Base-by-base conservation (phyloP, 352 stramenopile genomes). In the Phytophthora agathidicida region DNA sequence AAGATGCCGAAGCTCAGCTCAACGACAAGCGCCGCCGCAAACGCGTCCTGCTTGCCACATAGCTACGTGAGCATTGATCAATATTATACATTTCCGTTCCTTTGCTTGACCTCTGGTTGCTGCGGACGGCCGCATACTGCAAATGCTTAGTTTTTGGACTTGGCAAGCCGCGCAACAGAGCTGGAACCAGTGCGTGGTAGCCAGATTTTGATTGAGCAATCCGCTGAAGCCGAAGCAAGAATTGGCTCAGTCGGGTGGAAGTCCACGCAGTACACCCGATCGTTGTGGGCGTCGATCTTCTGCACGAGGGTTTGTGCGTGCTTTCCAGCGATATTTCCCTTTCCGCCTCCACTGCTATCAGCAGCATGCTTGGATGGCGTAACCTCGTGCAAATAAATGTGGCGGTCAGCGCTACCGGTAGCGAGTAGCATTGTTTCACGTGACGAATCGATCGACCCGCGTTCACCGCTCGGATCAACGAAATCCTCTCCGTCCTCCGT, bases 191-290 rank as follows among this genome's bases (percentile, higher is more conserved):
- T 74, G n/a, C 83, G 70, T 24, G 86, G 86, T 23, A 93, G 48
- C 88, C 88, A 96, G 41, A 96, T 93, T 51, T 93, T 93, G 44
- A 96, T 85, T 8, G 83, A 89, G 49, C 81, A 89, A 47, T 96
- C 88, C 3, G 88, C 86, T 41, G 88, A 96, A 16, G 83, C 86
- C 10, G 86, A 94, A 23, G 85, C 88, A 20, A 96, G 54, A 58
- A 96, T 91, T 20, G 88, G 88, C 35, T 93, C 86, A 0, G 79
- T 88, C 37, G 83, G 88, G 60, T 93, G 83, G 57, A 96, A 96
- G 54, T 96, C 86, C 31, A 93, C 84, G 50, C 84, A 91, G 67
- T 96, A 96, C n/a, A 96, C 85, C 35, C 88, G 88, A 38, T 94
- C 88, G 31, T 53, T 91, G 73, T 96, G 88, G 16, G 79, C 88